phyloP scores from a whole-genome alignment of 148 eudicot species.

The Nepenthes gracilis region DNA sequence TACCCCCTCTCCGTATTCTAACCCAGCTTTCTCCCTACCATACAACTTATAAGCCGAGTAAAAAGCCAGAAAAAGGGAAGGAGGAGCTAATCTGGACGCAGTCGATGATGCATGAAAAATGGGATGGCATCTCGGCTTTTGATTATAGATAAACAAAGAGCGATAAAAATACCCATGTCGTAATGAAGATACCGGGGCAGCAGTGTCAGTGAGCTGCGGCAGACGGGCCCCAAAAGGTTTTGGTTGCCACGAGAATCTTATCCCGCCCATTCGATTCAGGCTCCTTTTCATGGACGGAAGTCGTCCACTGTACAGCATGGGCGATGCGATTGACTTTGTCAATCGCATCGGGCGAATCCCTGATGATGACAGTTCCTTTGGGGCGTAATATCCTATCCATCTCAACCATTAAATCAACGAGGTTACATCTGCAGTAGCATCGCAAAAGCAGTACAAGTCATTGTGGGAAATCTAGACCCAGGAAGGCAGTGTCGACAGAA shows the following conservation, averaged over 20 bases:
- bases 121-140: no score
- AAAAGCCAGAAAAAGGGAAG: no score
- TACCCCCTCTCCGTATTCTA: no score
- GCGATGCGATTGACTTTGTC: constrained; percentile 68
- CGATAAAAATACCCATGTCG: neutral
- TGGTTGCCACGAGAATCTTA: constrained; percentile 73
- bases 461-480: neutral
- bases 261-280: constrained; percentile 71
- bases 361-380: constrained; percentile 77
- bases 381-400: constrained; percentile 91
- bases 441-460: neutral
- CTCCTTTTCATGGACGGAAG: constrained; percentile 66
- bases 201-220: constrained; percentile 9
- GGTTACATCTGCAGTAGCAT: constrained; percentile 54
- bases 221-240: constrained; percentile 41
- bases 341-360: constrained; percentile 71
- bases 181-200: neutral
- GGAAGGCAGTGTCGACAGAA: neutral
- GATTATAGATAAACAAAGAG: neutral
- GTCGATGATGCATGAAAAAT: no score
- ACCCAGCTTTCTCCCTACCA: no score
- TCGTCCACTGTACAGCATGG: constrained; percentile 59
- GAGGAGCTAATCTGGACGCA: no score
- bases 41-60: no score
- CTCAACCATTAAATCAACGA: constrained; percentile 92